Base-by-base conservation (phyloP, 305 asterid genomes). In the Fraxinus sp. region DNA sequence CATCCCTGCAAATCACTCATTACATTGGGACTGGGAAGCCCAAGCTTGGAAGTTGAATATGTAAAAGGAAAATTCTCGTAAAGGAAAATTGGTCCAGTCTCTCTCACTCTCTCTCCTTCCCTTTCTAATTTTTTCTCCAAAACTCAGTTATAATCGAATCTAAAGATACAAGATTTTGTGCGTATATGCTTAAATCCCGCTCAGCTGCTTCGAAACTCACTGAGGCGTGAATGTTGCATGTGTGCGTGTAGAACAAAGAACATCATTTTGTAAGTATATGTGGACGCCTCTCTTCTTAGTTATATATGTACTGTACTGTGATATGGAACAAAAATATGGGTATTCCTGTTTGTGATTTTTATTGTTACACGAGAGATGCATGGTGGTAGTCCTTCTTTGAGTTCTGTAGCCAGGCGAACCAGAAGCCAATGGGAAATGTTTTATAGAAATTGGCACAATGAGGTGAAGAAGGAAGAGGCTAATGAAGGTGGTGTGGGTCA, bases 391-490 rank as follows among this genome's bases (percentile, higher is more conserved):
- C 36, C 55, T 6, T 9, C 2, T 20, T 16, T 36, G 78, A 46
- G 26, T n/a, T 13, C 72, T 68, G 81, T 39, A 24, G 33, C 78
- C 16, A 83, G 84, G 76, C 77, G 72, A 78, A 88, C 89, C 13
- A 84, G 91, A 71, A 57, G 78, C 3, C 81, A 80, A 5, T 86
- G 86, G 85, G 88, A 68, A 26, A 64, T 80, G 0, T 76, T 30
- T 49, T 88, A 39, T 64, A 44, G 24, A 3, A 78, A 82, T 9
- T n/a, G 1, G 16, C 13, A 74, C 73, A 5, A 2, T 44, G 85
- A 80, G 41, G 0, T 16, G 74, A 83, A 81, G 85, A 77, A 39
- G 83, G 79, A 52, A 0, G 10, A 62, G 72, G 72, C 7, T 6
- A 16, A 39, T 13, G 46, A 71, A 35, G 76, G 52, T 49, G 20